Evolutionary conservation across 2,329 filamentous ascomycete species (phyloP).

Genomic region (Onygenales sp.): DNA sequence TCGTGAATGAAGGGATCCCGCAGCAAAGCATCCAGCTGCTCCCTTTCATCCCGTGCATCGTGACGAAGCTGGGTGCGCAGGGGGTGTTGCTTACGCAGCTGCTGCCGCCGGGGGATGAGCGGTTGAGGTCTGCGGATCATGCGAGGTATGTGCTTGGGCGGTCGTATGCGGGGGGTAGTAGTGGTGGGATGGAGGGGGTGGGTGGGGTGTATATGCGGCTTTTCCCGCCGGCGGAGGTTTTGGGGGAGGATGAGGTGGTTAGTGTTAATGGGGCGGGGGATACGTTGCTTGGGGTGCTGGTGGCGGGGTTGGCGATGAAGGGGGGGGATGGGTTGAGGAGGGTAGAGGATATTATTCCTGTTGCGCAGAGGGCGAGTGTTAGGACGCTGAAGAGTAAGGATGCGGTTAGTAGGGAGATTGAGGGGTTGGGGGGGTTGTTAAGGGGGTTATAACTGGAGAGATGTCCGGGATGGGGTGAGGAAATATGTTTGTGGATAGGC

Average conservation of each 20-base stretch:
- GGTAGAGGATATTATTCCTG: slow-evolving; percentile 56
- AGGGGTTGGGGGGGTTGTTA: slow-evolving; percentile 10
- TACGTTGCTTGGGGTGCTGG: slow-evolving; percentile 75
- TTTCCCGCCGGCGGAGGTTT: slow-evolving; percentile 57
- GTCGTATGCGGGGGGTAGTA: slow-evolving; percentile 39
- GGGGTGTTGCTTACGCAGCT: slow-evolving; percentile 70
- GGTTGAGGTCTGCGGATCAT: slow-evolving; percentile 53
- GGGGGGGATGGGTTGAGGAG: slow-evolving; percentile 33
- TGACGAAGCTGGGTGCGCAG: slow-evolving; percentile 70
- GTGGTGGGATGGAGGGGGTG: background rate
- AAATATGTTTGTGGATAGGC: background rate
- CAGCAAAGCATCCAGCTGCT: slow-evolving; percentile 76
- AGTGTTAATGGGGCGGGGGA: slow-evolving; percentile 94
- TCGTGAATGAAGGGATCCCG: slow-evolving; percentile 74
- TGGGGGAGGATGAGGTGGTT: slow-evolving; percentile 56
- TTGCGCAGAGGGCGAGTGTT: slow-evolving; percentile 74
- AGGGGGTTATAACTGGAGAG: background rate
- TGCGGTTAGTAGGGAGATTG: slow-evolving; percentile 47
- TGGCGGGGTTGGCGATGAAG: slow-evolving; percentile 64
- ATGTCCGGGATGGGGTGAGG: background rate
- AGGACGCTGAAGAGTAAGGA: slow-evolving; percentile 66
- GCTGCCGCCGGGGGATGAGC: slow-evolving; percentile 56
- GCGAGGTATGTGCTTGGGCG: slow-evolving; percentile 65
- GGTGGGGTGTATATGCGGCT: slow-evolving; percentile 79
- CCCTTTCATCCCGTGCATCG: slow-evolving; percentile 74